phyloP scores from a whole-genome alignment of 768 basidiomycete genomes.

The Suillus cothurnatus region DNA sequence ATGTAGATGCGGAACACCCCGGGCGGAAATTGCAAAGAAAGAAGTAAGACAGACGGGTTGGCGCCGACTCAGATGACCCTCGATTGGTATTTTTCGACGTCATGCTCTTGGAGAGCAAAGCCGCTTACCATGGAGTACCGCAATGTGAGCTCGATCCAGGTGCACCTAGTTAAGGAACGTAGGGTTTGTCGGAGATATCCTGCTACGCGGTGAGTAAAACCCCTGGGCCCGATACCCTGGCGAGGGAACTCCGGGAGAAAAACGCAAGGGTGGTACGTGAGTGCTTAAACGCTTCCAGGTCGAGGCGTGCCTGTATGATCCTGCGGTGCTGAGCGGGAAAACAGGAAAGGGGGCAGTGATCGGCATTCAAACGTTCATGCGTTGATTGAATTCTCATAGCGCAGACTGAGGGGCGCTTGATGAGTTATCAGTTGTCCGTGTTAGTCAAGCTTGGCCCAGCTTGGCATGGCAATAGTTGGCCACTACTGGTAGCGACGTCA shows the following conservation, averaged over 20 bases:
- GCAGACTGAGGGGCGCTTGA: background rate
- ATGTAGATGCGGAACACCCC: background rate
- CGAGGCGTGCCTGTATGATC: background rate
- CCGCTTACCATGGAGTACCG: no score
- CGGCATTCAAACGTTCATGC: background rate
- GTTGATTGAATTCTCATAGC: background rate
- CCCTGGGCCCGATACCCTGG: background rate
- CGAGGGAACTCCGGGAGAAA: background rate
- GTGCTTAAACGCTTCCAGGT: background rate
- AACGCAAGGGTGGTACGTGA: background rate
- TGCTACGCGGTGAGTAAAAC: background rate
- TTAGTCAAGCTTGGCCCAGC: no score
- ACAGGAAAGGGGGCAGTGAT: background rate
- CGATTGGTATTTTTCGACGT: background rate
- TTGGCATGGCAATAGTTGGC: no score
- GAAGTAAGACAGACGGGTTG: background rate
- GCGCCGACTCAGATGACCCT: background rate
- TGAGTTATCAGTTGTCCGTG: no score
- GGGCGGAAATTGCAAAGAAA: background rate
- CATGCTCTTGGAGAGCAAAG: no score
- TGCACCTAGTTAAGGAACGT: background rate
- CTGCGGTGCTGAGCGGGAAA: background rate
- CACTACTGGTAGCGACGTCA: background rate
- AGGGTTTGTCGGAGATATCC: background rate
- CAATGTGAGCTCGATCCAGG: background rate